These are phyloP conservation scores for Mucor irregularis DNA, from an alignment of 371 early-diverging fungal species.

Conservation along the genomic window DNA sequence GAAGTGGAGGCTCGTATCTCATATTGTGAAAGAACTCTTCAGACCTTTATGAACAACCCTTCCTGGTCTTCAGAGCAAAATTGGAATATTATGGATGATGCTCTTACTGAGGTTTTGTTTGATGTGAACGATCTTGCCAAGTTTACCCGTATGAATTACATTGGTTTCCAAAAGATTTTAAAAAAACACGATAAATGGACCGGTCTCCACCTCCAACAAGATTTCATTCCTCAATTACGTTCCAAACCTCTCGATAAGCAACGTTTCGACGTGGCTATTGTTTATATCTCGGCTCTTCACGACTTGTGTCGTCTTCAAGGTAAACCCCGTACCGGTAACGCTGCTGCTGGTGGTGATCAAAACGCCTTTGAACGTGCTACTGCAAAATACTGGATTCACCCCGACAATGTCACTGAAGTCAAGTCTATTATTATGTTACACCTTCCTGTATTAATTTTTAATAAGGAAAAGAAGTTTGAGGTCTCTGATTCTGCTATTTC, in stretches of 20 bases:
- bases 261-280: constrained; percentile 59
- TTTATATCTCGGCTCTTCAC: constrained; percentile 46
- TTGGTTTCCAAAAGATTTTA: constrained; percentile 92
- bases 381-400: constrained; percentile 92
- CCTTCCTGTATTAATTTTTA: constrained; percentile 92
- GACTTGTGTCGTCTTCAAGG: constrained; percentile 46
- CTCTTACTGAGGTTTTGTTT: constrained; percentile 47
- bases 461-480: constrained; percentile 33
- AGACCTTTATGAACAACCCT: constrained; percentile 45
- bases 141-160: constrained; percentile 90
- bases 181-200: constrained; percentile 92
- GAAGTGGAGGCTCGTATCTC: constrained; percentile 82
- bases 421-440: constrained; percentile 88
- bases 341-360: constrained; percentile 41
- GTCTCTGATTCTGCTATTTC: constrained; percentile 32
- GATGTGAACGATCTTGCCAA: constrained; percentile 88
- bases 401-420: constrained; percentile 95
- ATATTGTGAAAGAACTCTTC: constrained; percentile 79
- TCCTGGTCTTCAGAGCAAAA: constrained; percentile 41
- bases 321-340: constrained; percentile 43
- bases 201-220: constrained; percentile 72
- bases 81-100: constrained; percentile 50
- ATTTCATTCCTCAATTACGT: constrained; percentile 82
- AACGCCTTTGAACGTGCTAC: constrained; percentile 40
- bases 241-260: constrained; percentile 47